Evolutionary conservation across 345 rosid genomes (phyloP), one percentile per base, ranked within the genome.

Genomic region (Gossypium raimondii): DNA sequence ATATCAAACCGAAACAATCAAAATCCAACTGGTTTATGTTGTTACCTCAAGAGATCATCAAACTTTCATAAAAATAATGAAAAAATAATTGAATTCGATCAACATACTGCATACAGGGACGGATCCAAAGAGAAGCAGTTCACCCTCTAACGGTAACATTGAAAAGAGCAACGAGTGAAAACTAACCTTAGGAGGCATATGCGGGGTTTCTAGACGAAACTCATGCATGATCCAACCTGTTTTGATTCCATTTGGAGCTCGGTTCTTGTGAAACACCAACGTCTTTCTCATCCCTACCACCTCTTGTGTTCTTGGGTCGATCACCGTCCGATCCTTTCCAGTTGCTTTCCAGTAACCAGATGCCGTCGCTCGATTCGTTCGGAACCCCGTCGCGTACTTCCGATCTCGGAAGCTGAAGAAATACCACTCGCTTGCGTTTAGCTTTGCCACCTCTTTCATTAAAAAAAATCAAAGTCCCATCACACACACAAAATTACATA

Each of bases 181-280:
- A 17, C 24, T 64, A 66, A 95, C 99, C 97, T 95, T 90, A 41
- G 99, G 99, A 63, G 96, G 93, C 94, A 91, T 89, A 34, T 88
- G 96, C 70, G 96, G 97, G 81, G 93, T 83, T 82, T 93, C 98
- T 24, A 91, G 85, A 69, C 99, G 98, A 81, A 95, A 95, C 79
- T 95, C 99, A 63, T 95, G 98, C 99, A 95, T 95, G 67, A 95
- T 95, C 99, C 99, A 95, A 63, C 94, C 93, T 1, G 96, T 89
- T 82, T 95, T 95, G 83, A 88, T 86, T 53, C 99, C 99, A 72
- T 91, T 87, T 0, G 99, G 99, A 60, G 99, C 99, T 82, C 99
- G 78, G 83, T 87, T 93, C 73, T 82, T 76, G 81, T 95, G 93
- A 82, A 95, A 93, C 16, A 95, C 99, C 55, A 95, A 81, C 3